Conservation (phyloP, 1,284 basidiomycete species). For the Cutaneotrichosporon cutaneum region DNA sequence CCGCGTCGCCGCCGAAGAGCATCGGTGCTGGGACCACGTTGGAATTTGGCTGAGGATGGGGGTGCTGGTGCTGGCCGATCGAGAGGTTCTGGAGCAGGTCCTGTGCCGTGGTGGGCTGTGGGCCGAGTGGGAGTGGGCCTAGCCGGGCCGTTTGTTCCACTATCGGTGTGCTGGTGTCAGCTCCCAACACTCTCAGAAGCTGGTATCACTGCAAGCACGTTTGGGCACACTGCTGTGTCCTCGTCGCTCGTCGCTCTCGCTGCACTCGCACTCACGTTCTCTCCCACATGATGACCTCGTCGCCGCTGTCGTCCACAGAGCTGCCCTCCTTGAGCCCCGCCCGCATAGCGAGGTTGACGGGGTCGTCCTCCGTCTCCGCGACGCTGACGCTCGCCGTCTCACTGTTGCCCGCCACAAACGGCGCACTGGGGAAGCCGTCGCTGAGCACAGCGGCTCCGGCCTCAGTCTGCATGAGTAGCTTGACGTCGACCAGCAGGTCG, state of each 20-base stretch:
- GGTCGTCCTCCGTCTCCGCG: slow-evolving; percentile 75
- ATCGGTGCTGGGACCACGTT: slow-evolving; percentile 17
- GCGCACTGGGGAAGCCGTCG: slow-evolving; percentile 18
- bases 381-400: slow-evolving; percentile 65
- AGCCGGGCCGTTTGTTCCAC: neutral
- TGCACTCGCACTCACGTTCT: slow-evolving; percentile 22
- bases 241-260: too few species aligned
- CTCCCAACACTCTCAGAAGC: neutral
- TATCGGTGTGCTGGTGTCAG: slow-evolving; percentile 14
- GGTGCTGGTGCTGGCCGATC: slow-evolving; percentile 2
- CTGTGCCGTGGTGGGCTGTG: slow-evolving; percentile 21
- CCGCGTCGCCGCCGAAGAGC: slow-evolving; percentile 29
- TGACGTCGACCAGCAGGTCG: slow-evolving; percentile 77
- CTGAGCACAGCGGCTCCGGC: slow-evolving; percentile 14
- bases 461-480: slow-evolving; percentile 45
- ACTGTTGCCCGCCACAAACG: slow-evolving; percentile 25
- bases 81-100: slow-evolving; percentile 34
- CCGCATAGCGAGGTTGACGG: slow-evolving; percentile 72
- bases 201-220: neutral
- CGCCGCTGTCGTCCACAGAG: slow-evolving; percentile 52
- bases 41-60: too few species aligned
- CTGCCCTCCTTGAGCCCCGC: slow-evolving; percentile 57
- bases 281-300: slow-evolving; percentile 45
- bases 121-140: slow-evolving; percentile 10
- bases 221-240: too few species aligned